Base-by-base conservation (phyloP, 805 yeast species). In the Kazachstania africana region DNA sequence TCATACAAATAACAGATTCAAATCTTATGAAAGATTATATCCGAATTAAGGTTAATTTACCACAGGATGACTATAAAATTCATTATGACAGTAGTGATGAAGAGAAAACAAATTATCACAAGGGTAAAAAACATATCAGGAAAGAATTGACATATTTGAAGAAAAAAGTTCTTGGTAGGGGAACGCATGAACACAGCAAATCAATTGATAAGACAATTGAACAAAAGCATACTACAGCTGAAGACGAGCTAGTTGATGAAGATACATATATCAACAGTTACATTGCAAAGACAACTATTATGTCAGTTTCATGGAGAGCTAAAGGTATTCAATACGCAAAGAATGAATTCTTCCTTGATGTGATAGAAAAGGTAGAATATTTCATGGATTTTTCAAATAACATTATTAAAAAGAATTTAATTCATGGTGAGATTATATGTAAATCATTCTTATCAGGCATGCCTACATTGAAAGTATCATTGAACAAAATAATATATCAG, bases 301-400 rank as follows among this genome's bases (percentile, higher is more conserved):
- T 74, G 46, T 71, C 80, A 9, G 74, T 87, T 4, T 77, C 88
- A 16, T 87, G 96, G 96, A 72, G 97, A 54, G 81, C 88, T 25
- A 91, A 81, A 40, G 95, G 95, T 8, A 82, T 87, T 16, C 70
- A 69, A 41, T 87, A 87, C 57, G 74, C 78, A 43, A 85, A 83
- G 51, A 87, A 87, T 56, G 96, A 87, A 59, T 77, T 91, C 32
- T 87, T 84, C 48, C 67, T 87, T 41, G 94, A 87, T 55, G 83
- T 85, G 20, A 68, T 78, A 18, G 97, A 87, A 50, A 66, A 66
- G 15, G 66, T 83, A 25, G 75, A 76, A 38, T 72, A 83, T 60
- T 60, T 75, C 30, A 75, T 81, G 49, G 80, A 73, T 45, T 62
- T 63, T 44, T 68, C 70, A 15, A 64, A 62, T 12, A 72, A 75